phyloP scores from a whole-genome alignment of 2,329 filamentous ascomycete genomes.

The Trichoderma lentiforme region DNA sequence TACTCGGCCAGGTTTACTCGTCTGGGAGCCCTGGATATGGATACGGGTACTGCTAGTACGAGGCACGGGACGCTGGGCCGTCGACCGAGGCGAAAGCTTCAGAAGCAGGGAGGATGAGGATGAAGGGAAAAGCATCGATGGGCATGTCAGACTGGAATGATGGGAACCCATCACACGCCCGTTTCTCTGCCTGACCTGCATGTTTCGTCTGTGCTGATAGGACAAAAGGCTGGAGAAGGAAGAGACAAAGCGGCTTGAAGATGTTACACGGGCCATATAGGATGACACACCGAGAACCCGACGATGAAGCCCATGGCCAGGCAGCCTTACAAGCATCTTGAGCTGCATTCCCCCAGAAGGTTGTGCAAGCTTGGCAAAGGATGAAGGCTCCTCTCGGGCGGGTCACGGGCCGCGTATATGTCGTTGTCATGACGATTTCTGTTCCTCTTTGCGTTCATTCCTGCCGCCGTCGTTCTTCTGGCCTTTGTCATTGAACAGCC shows the following conservation, averaged over 20 bases:
- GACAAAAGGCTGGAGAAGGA: background rate
- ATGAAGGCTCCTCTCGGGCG: background rate
- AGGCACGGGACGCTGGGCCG: background rate
- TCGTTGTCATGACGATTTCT: background rate
- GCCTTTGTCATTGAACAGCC: background rate
- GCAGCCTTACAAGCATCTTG: slow-evolving; percentile 11
- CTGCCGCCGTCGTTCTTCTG: background rate
- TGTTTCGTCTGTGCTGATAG: background rate
- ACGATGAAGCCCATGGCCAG: slow-evolving; percentile 2
- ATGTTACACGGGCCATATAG: background rate
- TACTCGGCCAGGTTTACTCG: background rate
- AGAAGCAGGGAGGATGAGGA: background rate
- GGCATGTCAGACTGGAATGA: slow-evolving; percentile 8
- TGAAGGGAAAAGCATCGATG: background rate
- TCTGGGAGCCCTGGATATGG: background rate
- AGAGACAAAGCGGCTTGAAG: background rate
- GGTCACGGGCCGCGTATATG: background rate
- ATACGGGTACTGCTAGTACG: background rate
- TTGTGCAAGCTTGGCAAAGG: slow-evolving; percentile 13
- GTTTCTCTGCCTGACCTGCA: background rate
- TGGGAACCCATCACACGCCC: background rate
- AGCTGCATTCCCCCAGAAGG: background rate
- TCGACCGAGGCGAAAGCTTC: background rate
- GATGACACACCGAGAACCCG: background rate
- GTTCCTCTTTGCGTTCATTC: background rate